Conservation (phyloP, 352 stramenopile species). For the Globisporangium camurandrum region DNA sequence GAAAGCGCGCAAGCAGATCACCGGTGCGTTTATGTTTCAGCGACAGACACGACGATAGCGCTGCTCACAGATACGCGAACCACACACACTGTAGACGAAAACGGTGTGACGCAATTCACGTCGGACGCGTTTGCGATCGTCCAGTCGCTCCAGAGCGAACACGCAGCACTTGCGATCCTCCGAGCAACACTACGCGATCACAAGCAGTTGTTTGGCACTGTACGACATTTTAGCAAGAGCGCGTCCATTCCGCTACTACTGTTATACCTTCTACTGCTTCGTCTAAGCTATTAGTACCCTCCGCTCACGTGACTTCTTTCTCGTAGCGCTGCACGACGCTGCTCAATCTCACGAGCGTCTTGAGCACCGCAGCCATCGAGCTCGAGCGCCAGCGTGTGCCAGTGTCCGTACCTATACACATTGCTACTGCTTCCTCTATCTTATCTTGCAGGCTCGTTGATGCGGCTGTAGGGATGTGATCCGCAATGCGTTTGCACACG, state of each 20-base stretch:
- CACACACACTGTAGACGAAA: background rate
- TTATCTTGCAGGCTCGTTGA: too few relatives aligned
- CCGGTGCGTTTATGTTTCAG: background rate
- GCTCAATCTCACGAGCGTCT: constrained; percentile 7
- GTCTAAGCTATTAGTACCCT: background rate
- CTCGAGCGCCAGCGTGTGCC: constrained; percentile 5
- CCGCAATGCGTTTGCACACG: background rate
- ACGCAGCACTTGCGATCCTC: constrained; percentile 11
- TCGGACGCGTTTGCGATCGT: constrained; percentile 9
- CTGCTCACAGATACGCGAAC: background rate
- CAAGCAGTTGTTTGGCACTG: constrained; percentile 3
- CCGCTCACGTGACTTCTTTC: too few relatives aligned
- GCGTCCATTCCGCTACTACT: too few relatives aligned
- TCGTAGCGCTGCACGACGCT: constrained; percentile 10
- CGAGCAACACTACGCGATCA: constrained; percentile 5
- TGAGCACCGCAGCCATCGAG: constrained; percentile 8
- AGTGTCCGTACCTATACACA: background rate
- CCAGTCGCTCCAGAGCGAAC: constrained; percentile 5
- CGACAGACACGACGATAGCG: background rate
- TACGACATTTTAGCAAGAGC: too few relatives aligned
- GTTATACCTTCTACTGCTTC: too few relatives aligned
- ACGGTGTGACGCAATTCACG: constrained; percentile 9
- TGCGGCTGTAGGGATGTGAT: constrained; percentile 2
- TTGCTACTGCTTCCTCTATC: background rate
- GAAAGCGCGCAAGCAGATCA: constrained; percentile 12